Base-by-base conservation (phyloP, 2,329 filamentous ascomycete genomes). In the Trematosphaeria pertusa region DNA sequence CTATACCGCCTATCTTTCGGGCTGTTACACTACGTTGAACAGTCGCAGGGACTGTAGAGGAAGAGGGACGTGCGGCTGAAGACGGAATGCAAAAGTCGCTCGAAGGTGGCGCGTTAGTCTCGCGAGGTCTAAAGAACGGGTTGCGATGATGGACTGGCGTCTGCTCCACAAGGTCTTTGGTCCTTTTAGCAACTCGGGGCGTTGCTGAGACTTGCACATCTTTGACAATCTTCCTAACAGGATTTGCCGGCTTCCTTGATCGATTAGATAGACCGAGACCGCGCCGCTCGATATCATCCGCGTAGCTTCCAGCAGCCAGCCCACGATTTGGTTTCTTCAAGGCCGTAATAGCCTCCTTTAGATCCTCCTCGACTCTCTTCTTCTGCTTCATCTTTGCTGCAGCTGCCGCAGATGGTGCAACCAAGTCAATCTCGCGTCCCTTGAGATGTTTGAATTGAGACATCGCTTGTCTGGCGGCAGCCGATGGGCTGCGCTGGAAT, bases 261-360 rank as follows among this genome's bases (percentile, higher is more conserved):
- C 62, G 62, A 46, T 59, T 64, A 18, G 60, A 37, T 35, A 56
- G 37, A 14, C 54, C 52, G 19, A 64, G 46, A 22, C 59, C 55
- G 21, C 85, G 81, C 58, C 81, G 81, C 65, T 91, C 87, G 4
- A 83, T 81, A 19, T 83, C 86, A 54, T 89, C 87, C 3, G 81
- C 83, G 46, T 88, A 78, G 28, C 84, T 81, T 59, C 85, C 86
- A 22, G 85, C 84, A 10, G 86, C 87, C 31, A 88, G 77, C 17
- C 83, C 81, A 35, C 89, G 82, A 61, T 93, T 91, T 1, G 89
- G 89, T 69, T 86, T 90, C 66, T 88, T 86, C 32, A 93, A 69
- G 8, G 85, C 81, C 5, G 82, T 82, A 38, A 94, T 92, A 7
- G 89, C 89, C 48, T 89, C 83, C 56, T 84, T 83, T 24, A 93